These are phyloP conservation scores for Thelonectria olida DNA, from an alignment of 2,329 filamentous ascomycete species.

Conservation along the genomic window DNA sequence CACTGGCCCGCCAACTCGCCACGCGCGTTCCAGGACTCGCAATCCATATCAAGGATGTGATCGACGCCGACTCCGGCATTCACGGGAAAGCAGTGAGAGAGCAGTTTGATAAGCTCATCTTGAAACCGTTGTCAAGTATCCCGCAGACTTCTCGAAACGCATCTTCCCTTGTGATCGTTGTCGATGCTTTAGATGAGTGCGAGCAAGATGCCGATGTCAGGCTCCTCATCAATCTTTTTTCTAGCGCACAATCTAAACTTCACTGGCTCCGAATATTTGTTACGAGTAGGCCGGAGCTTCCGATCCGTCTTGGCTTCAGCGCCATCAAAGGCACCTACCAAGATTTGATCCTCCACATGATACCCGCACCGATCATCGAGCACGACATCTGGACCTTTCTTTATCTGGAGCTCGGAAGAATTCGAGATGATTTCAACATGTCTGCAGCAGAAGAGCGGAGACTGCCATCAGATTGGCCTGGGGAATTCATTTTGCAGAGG, in stretches of 20 bases:
- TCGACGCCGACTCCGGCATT: neutral
- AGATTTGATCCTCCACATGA: conserved; percentile 47
- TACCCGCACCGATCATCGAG: conserved; percentile 41
- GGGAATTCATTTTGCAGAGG: neutral
- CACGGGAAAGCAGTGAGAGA: neutral
- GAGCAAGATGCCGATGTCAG: neutral
- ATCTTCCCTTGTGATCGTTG: neutral
- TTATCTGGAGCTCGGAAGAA: conserved; percentile 38
- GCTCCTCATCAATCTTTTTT: neutral
- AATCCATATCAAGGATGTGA: neutral
- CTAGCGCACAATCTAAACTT: neutral
- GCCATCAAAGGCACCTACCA: conserved; percentile 27
- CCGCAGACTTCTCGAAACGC: neutral
- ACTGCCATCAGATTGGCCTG: conserved; percentile 24
- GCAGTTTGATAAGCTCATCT: neutral
- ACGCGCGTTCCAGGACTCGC: neutral
- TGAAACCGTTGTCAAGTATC: neutral
- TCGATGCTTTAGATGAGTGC: neutral
- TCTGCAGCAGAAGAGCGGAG: neutral
- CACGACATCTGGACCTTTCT: conserved; percentile 50
- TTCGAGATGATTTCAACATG: conserved; percentile 38
- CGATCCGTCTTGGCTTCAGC: conserved; percentile 47
- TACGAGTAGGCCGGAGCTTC: conserved; percentile 45
- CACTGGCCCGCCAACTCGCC: neutral
- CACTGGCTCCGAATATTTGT: neutral